These are phyloP conservation scores for Colletotrichum musae DNA, from an alignment of 2,329 filamentous ascomycete genomes.

Conservation along the genomic window DNA sequence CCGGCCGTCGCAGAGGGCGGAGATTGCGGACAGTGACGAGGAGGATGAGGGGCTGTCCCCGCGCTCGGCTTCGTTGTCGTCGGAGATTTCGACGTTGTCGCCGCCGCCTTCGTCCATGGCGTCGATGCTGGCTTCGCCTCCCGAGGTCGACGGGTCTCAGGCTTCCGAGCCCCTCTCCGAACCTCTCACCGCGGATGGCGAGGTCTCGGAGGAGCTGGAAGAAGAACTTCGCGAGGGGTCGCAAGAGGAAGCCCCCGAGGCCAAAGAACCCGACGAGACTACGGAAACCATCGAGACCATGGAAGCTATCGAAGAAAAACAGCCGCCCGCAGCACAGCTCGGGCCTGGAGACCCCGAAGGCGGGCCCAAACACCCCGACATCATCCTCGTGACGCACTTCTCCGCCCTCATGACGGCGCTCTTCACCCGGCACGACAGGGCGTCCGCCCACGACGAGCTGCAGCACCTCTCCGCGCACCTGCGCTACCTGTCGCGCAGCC, in stretches of 20 bases:
- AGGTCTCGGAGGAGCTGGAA: background rate
- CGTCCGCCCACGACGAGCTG: constrained; percentile 63
- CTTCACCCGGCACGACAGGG: constrained; percentile 64
- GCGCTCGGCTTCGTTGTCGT: constrained; percentile 19
- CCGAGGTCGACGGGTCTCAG: background rate
- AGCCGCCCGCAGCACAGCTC: constrained; percentile 14
- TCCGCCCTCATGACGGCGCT: constrained; percentile 65
- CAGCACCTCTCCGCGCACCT: constrained; percentile 63
- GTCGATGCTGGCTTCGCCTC: constrained; percentile 6
- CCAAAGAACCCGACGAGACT: too few relatives aligned
- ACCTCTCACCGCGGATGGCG: background rate
- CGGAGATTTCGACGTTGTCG: constrained; percentile 34
- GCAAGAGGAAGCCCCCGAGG: background rate
- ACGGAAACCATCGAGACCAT: background rate
- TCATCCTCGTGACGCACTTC: constrained; percentile 71
- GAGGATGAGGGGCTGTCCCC: constrained; percentile 53
- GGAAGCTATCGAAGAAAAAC: constrained; percentile 1
- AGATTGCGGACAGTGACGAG: constrained; percentile 58
- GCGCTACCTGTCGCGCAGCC: constrained; percentile 59
- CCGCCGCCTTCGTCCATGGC: constrained; percentile 39
- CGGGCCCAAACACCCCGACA: constrained; percentile 50
- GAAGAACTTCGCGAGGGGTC: background rate
- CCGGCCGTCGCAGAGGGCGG: constrained; percentile 38
- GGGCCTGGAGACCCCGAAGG: too few relatives aligned
- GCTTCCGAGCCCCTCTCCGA: background rate